Base-by-base conservation (phyloP, 2,329 filamentous ascomycete genomes). In the Aphanocladium album region DNA sequence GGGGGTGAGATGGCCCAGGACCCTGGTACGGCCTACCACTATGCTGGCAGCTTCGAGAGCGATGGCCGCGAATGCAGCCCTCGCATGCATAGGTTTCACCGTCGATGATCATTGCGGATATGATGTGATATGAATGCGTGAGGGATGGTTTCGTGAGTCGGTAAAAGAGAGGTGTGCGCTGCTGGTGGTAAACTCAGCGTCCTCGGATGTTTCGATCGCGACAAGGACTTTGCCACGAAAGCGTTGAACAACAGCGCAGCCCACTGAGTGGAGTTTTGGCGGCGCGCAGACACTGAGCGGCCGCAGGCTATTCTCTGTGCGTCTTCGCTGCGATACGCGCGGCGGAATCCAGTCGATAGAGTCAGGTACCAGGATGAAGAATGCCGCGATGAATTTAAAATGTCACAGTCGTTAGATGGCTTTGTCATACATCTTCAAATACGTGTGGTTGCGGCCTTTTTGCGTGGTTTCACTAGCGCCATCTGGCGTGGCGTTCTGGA, bases 11-110 rank as follows among this genome's bases (percentile, higher is more conserved):
- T 27, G 55, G 33, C 33, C 21, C 21, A 19, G 3, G 30, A 2
- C 27, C 17, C 19, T 57, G 12, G 2, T 8, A 19, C 67, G 63
- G 81, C 58, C 46, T 37, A 57, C 59, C 59, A 14, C 46, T 50
- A 43, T 61, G 59, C 52, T 57, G 59, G 46, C 59, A 61, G 53
- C 19, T 61, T 52, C 59, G 59, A 14, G 59, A 25, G n/a, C 59
- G 47, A 39, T 61, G 59, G 19, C 59, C 59, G 19, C 59, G 59
- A 19, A 61, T 46, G 59, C 59, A 61, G 52, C 52, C 37, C 30
- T 56, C 59, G 59, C 59, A 61, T 1, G 59, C 52, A 30, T 57
- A 61, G 25, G 59, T 56, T 23, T 61, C 59, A 33, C 59, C 59
- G 25, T 61, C 59, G 19, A 61, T 57, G 25, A 61, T 61, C 59